Base-by-base conservation (phyloP, 345 rosid species). In the Lagerstroemia speciosa region DNA sequence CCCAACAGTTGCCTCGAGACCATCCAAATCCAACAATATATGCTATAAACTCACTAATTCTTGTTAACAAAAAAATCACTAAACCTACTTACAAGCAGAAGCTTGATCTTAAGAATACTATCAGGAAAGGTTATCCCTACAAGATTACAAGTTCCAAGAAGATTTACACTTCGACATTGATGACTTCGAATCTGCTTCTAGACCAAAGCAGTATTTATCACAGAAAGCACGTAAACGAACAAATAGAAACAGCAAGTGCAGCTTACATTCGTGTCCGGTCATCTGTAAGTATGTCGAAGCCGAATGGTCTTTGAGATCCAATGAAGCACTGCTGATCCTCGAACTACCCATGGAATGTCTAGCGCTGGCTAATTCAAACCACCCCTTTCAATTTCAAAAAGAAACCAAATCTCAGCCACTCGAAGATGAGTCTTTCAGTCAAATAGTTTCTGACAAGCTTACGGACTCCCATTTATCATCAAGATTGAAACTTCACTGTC, bases 361-460 rank as follows among this genome's bases (percentile, higher is more conserved):
- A 45, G 97, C 95, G 78, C 96, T 81, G 7, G 97, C 93, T 67
- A 94, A 67, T 66, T 94, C 93, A 67, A 94, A 71, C 99, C 99
- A 94, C 65, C 97, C 99, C 97, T 94, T 67, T 24, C 52, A 61
- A 69, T 63, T 68, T 67, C 50, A 66, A 53, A n/a, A 62, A 64
- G 31, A 27, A 29, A 64, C 11, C 11, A 34, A 43, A 17, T 31
- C 53, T 29, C 46, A 38, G 32, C 27, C 2, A 32, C 50, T 72
- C 64, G 17, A 73, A n/a, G 30, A 43, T 17, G 22, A 40, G 17
- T 8, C 26, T 58, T 27, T 34, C 3, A 20, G 30, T 26, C 8
- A 55, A 24, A 5, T 11, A 53, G 60, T 5, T 26, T n/a, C 60
- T 7, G 31, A 24, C 24, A 55, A 55, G 31, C 55, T 48, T 20